Base-by-base conservation (phyloP, 129 eudicot genomes). In the Saposhnikovia divaricata region DNA sequence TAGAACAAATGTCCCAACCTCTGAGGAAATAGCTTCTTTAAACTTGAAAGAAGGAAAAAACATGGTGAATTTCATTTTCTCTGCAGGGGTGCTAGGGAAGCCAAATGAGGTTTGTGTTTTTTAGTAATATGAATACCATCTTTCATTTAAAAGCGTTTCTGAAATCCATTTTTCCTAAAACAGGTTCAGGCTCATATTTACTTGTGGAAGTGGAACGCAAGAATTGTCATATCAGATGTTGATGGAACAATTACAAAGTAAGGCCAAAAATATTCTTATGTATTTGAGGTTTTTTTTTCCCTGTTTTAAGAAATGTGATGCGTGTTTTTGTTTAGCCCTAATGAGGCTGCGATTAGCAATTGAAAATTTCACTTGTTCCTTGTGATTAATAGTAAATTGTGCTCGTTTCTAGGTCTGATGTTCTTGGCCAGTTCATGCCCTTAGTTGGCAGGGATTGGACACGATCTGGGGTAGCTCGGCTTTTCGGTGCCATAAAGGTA, bases 201-300 rank as follows among this genome's bases (percentile, higher is more conserved):
- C 87, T 81, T 90, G 88, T 95, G 99, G 99, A 90, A 90, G 89
- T 95, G 96, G 96, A 95, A 95, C 80, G 89, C 99, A 45, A 85
- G 93, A 48, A 95, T 95, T 72, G 99, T 95, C 63, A 95, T 95
- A 63, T 95, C 99, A 15, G 99, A 95, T 79, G 99, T 95, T 63
- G 99, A 95, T 81, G 99, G 99, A 81, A 95, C 99, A 23, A 95
- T 95, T 50, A 95, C 99, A 80, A 95, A 92, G 99, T 95, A 87
- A 87, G 90, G 70, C 44, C 2, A 61, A 19, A 63, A 31, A 4
- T 0, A 76, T 43, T n/a, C 73, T 18, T 46, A 1, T 2, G 12
- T 4, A 70, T 71, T 19, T 31, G 8, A 66, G 19, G 15, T 27
- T 66, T 68, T 68, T 3, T 27, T 34, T 28, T 27, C n/a, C 4